Evolutionary conservation across 192 early-diverging fungal species (phyloP).

Genomic region (Radiomyces spectabilis): DNA sequence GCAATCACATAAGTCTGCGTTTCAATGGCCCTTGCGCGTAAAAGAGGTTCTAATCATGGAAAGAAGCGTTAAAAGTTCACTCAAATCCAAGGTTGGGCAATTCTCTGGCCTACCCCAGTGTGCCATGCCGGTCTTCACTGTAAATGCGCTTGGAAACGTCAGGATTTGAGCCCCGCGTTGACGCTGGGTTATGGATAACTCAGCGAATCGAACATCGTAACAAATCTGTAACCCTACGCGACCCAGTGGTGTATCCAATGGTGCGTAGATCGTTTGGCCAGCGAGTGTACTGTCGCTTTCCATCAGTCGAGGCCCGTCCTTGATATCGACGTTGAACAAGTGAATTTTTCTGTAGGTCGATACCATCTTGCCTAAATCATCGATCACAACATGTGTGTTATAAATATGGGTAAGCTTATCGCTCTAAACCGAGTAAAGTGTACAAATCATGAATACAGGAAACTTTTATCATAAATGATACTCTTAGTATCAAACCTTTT

Average conservation of each 20-base stretch:
- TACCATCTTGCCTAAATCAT: constrained; percentile 46
- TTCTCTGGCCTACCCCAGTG: constrained; percentile 57
- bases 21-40: constrained; percentile 78
- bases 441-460: not conserved
- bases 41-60: constrained; percentile 46
- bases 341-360: constrained; percentile 69
- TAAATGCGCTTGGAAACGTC: constrained; percentile 79
- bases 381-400: constrained; percentile 67
- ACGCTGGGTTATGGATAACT: constrained; percentile 50
- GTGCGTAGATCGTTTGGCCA: constrained; percentile 29
- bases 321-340: constrained; percentile 68
- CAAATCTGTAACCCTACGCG: constrained; percentile 58
- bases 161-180: constrained; percentile 60
- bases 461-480: no score
- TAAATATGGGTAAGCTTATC: constrained; percentile 26
- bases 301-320: constrained; percentile 35
- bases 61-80: not conserved
- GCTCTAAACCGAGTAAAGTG: not conserved
- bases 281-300: constrained; percentile 36
- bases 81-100: not conserved
- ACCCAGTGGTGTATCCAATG: constrained; percentile 45
- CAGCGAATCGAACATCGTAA: constrained; percentile 81
- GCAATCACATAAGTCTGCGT: constrained; percentile 80
- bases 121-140: constrained; percentile 69
- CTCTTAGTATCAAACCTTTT: constrained; percentile 35